Evolutionary conservation across 2,329 filamentous ascomycete species (phyloP).

Genomic region (Phaeosphaeriaceae sp.): DNA sequence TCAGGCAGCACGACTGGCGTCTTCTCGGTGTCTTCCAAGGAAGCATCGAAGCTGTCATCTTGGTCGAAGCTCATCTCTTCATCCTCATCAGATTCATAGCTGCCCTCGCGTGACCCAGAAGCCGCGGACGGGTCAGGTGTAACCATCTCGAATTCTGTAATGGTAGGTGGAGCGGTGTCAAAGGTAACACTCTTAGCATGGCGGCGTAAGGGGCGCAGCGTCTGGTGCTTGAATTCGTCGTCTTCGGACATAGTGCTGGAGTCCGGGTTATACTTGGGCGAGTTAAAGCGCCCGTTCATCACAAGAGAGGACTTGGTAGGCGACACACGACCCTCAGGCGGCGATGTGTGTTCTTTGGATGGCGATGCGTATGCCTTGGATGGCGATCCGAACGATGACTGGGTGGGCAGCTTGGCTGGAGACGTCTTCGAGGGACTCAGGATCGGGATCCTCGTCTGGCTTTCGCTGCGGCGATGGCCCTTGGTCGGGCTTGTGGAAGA

Average conservation of each 20-base stretch:
- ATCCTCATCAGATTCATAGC: slow-evolving; percentile 84
- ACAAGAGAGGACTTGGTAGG: slow-evolving; percentile 91
- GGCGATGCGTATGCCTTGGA: slow-evolving; percentile 34
- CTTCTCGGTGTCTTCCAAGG: slow-evolving; percentile 93
- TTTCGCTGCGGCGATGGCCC: slow-evolving; percentile 59
- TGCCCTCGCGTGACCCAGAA: slow-evolving; percentile 89
- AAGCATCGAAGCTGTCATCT: slow-evolving; percentile 94
- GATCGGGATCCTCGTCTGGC: slow-evolving; percentile 66
- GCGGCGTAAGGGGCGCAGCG: slow-evolving; percentile 74
- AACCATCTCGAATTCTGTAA: slow-evolving; percentile 98
- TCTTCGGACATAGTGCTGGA: slow-evolving; percentile 46
- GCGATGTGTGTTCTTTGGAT: slow-evolving; percentile 31
- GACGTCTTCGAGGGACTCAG: slow-evolving; percentile 63
- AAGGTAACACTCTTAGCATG: slow-evolving; percentile 98
- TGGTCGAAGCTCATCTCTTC: slow-evolving; percentile 71
- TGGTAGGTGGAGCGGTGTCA: slow-evolving; percentile 87
- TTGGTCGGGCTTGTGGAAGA: slow-evolving; percentile 18
- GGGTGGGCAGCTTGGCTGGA: slow-evolving; percentile 68
- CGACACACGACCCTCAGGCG: slow-evolving; percentile 62
- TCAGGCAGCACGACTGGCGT: slow-evolving; percentile 97
- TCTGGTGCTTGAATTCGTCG: slow-evolving; percentile 65
- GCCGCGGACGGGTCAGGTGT: slow-evolving; percentile 93
- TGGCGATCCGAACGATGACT: slow-evolving; percentile 33
- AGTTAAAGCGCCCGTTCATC: slow-evolving; percentile 63
- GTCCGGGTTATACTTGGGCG: slow-evolving; percentile 50